Percentiles rank a stretch among this genome's conserved stretches.
Evolutionary conservation across 2,329 filamentous ascomycete genomes (phyloP).

Genomic region (Apiospora saccharicola): DNA sequence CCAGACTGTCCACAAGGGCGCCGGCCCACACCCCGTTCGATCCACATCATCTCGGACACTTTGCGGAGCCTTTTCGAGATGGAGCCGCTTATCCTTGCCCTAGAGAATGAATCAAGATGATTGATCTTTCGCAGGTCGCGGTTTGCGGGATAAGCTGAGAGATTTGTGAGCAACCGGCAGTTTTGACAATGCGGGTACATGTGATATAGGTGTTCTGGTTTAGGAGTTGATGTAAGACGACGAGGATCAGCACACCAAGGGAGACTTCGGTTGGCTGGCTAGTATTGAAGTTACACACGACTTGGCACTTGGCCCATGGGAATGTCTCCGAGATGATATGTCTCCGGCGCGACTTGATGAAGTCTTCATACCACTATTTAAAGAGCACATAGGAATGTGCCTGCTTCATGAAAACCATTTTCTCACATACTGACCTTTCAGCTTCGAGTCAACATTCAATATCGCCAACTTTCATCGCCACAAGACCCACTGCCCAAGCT

Average conservation of each 20-base stretch:
- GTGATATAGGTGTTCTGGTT: too few relatives aligned
- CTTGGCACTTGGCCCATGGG: not conserved
- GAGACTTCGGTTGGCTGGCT: not conserved
- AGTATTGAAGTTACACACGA: not conserved
- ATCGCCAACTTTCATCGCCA: not conserved
- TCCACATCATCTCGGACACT: slow-evolving; percentile 13
- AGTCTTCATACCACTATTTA: not conserved
- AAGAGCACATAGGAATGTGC: too few relatives aligned
- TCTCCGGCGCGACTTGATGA: not conserved
- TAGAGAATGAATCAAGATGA: not conserved
- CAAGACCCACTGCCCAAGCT: too few relatives aligned
- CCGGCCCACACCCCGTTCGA: not conserved
- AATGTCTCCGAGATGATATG: not conserved
- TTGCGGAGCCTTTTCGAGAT: not conserved
- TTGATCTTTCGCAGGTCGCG: not conserved
- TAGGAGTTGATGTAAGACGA: not conserved
- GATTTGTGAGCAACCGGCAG: not conserved
- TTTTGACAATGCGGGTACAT: too few relatives aligned
- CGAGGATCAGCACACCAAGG: not conserved
- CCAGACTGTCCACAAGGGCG: not conserved
- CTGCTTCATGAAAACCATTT: too few relatives aligned
- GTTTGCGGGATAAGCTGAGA: not conserved
- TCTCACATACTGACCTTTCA: not conserved
- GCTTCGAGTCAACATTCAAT: not conserved
- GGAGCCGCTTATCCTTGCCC: not conserved